Conservation (phyloP, 768 basidiomycete species). For the Asterophora lycoperdoides region DNA sequence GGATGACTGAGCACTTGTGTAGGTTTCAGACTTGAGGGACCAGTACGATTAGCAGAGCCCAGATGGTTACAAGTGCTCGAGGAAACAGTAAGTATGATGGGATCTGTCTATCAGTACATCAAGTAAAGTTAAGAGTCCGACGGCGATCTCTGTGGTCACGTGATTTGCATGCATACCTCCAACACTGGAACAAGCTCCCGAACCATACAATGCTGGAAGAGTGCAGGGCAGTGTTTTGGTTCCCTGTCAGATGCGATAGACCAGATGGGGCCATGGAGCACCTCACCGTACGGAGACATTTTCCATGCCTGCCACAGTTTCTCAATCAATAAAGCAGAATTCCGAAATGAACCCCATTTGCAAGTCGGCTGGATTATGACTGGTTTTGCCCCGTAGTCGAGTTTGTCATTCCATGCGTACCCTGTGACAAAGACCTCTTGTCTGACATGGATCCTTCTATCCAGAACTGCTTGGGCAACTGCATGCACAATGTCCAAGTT, state of each 20-base stretch:
- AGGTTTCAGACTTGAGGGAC: no score
- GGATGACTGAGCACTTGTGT: no score
- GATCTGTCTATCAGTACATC: no score
- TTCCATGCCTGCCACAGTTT: slow-evolving; percentile 20
- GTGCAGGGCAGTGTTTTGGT: slow-evolving; percentile 16
- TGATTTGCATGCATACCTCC: no score
- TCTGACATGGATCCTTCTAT: slow-evolving; percentile 22
- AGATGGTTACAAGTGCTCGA: no score
- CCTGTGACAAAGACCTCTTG: slow-evolving; percentile 26
- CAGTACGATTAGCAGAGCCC: no score
- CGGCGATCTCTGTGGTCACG: no score
- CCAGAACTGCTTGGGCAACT: slow-evolving; percentile 14
- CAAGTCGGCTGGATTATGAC: slow-evolving; percentile 19
- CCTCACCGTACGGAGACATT: slow-evolving; percentile 19
- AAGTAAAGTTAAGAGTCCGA: no score
- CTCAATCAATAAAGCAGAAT: slow-evolving; percentile 14
- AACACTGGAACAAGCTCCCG: no score
- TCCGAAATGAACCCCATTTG: slow-evolving; percentile 13
- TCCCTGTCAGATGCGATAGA: slow-evolving; percentile 21
- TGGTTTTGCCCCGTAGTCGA: slow-evolving; percentile 18
- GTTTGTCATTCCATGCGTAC: slow-evolving; percentile 15
- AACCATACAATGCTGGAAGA: slow-evolving; percentile 21
- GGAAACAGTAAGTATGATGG: no score
- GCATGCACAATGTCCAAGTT: slow-evolving; percentile 11
- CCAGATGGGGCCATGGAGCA: slow-evolving; percentile 14